Base-by-base conservation (phyloP, 108 stramenopile genomes). In the Cyclotella atomus region DNA sequence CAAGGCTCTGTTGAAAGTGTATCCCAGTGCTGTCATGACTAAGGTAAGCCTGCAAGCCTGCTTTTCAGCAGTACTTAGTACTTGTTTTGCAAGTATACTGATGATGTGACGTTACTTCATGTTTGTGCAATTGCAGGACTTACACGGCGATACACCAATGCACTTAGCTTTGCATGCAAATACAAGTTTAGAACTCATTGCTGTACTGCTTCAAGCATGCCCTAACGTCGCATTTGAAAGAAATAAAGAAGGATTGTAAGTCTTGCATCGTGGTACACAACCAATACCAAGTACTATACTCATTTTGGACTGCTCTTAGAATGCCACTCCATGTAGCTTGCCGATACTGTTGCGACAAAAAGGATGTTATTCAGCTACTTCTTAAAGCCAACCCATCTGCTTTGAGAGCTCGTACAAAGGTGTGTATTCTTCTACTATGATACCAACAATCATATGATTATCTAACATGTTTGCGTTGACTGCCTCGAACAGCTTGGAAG, bases 351-450 rank as follows among this genome's bases (percentile, higher is more conserved):
- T 70, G 75, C 19, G 52, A 30, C 38, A 72, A 83, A 45, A 54
- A 66, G 14, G 74, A 65, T 25, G 53, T 83, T 29, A 49, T 77
- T 15, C 19, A 33, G n/a, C n/a, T 72, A 25, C 57, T 82, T 29
- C 21, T 82, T 5, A 44, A 82, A 36, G 69, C 81, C 15, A 61
- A 82, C 45, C 69, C 74, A 33, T n/a, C 1, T 27, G 81, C 70
- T 33, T 59, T 82, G 27, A 36, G 47, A 2, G 30, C 56, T 47
- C 69, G 62, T 36, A 76, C 64, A 29, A 82, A 71, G 70, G 79
- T 73, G 54, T 54, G 77, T n/a, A n/a, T 71, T 9, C 32, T 23
- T 16, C 17, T 29, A 30, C 30, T 23, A 62, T 62, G 15, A 21
- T 25, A 15, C 23, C 8, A 23, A 21, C 7, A 29, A 57, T 38